Base-by-base conservation (phyloP, 768 basidiomycete species). In the Leucogyrophana mollusca region DNA sequence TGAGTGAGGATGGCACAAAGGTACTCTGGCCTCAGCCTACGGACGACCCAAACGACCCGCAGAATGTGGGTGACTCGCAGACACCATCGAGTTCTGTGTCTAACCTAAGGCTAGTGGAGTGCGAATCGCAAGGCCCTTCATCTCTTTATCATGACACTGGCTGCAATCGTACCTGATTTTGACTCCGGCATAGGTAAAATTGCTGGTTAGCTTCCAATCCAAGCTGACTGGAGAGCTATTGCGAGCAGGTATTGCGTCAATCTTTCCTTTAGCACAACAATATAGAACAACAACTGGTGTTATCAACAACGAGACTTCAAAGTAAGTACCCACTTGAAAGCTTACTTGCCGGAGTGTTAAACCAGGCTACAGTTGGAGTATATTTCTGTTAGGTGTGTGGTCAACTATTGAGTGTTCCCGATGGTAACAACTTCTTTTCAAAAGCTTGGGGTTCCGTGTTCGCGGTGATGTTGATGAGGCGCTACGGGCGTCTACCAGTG, bases 11-110 rank as follows among this genome's bases (percentile, higher is more conserved):
- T 25, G 73, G 77, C 4, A 67, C 64, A 21, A 71, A 72, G 42
- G 70, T 80, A 9, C 70, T 80, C 5, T 81, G 77, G 75, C 79
- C 80, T 7, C 79, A 80, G 50, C 79, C 79, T 0, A 56, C 64
- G 1, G 68, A 80, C 35, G 67, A 74, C 49, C 72, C 72, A 2
- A 63, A 73, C 11, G 79, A 80, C 50, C 79, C 79, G 1, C 79
- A 80, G 49, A 80, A 80, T 51, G 78, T 76, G 34, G 42, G 70
- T 59, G 16, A 16, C 22, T 39, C n/a, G 21, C 35, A 4, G 3
- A 10, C n/a, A 23, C 20, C 7, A 45, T 39, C 37, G 38, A 48
- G n/a, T 4, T 23, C 17, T n/a, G 9, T 24, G 4, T n/a, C 40
- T 25, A 9, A 43, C 4, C 20, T 1, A 16, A 9, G 3, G n/a